Conservation (phyloP, 1,284 basidiomycete genomes). For the Cutaneotrichosporon cavernicola region DNA sequence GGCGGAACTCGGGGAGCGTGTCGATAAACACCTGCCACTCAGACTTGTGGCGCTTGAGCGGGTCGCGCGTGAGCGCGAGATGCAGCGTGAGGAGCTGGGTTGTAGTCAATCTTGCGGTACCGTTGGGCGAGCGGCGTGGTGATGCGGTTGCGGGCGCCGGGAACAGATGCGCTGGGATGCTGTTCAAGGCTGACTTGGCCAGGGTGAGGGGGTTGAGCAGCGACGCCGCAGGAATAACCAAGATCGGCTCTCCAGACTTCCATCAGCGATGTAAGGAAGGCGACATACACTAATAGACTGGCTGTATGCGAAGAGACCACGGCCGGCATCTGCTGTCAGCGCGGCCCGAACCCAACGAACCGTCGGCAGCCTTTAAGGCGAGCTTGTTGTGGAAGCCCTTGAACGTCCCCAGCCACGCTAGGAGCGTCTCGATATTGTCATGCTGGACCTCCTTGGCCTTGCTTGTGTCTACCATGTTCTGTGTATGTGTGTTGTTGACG, state of each 20-base stretch:
- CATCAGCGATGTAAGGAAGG: neutral
- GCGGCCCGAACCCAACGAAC: neutral
- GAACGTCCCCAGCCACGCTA: conserved; percentile 24
- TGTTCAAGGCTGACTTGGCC: conserved; percentile 24
- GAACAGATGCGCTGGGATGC: conserved; percentile 41
- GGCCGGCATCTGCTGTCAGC: conserved; percentile 24
- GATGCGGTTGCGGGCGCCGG: conserved; percentile 25
- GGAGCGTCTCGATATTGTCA: conserved; percentile 13
- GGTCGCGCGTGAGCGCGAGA: conserved; percentile 56
- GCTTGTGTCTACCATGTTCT: conserved; percentile 12
- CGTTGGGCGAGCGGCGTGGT: conserved; percentile 15
- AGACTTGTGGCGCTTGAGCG: conserved; percentile 56
- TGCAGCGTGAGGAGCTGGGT: conserved; percentile 64
- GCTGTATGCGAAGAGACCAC: conserved; percentile 27
- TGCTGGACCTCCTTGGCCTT: neutral
- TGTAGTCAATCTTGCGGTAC: conserved; percentile 36
- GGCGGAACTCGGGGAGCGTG: conserved; percentile 67
- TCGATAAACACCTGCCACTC: conserved; percentile 72
- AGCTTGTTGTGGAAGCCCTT: conserved; percentile 28
- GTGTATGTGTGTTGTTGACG: neutral
- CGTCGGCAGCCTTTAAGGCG: conserved; percentile 15
- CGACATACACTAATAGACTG: conserved; percentile 20
- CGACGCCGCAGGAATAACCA: conserved; percentile 66
- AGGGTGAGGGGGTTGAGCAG: conserved; percentile 71
- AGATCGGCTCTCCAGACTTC: conserved; percentile 61